Conservation (phyloP, 306 rosid genomes). For the Echinosophora koreensis region DNA sequence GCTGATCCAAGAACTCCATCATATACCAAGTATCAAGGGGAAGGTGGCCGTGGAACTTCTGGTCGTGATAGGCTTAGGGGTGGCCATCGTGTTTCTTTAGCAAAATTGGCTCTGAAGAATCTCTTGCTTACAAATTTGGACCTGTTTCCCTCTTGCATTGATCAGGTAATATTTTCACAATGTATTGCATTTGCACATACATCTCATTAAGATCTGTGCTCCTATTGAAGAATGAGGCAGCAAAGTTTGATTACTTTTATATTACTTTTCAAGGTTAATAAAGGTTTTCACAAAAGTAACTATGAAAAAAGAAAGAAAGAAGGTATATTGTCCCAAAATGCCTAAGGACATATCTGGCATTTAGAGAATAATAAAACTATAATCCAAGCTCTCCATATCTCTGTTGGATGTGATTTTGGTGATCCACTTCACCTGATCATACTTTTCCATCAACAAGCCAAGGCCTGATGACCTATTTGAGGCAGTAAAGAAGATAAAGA, state of each 20-base stretch:
- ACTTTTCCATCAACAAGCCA: neutral
- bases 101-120: slow-evolving; percentile 93
- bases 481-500: slow-evolving; percentile 9
- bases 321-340: slow-evolving; percentile 12
- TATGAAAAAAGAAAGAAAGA: too few relatives aligned
- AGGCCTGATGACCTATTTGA: slow-evolving; percentile 7
- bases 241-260: slow-evolving; percentile 22
- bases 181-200: slow-evolving; percentile 36
- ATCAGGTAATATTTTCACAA: slow-evolving; percentile 74
- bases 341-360: neutral
- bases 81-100: slow-evolving; percentile 86
- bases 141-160: slow-evolving; percentile 96
- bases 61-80: slow-evolving; percentile 97
- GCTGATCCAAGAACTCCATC: slow-evolving; percentile 99
- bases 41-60: slow-evolving; percentile 82
- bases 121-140: slow-evolving; percentile 94
- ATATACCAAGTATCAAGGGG: slow-evolving; percentile 82
- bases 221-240: slow-evolving; percentile 25
- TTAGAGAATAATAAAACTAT: neutral
- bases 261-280: slow-evolving; percentile 2
- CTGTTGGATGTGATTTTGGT: neutral
- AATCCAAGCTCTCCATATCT: neutral
- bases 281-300: neutral
- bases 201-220: neutral
- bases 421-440: neutral